Conservation (phyloP, 331 rosid species). For the Arachis monticola region DNA sequence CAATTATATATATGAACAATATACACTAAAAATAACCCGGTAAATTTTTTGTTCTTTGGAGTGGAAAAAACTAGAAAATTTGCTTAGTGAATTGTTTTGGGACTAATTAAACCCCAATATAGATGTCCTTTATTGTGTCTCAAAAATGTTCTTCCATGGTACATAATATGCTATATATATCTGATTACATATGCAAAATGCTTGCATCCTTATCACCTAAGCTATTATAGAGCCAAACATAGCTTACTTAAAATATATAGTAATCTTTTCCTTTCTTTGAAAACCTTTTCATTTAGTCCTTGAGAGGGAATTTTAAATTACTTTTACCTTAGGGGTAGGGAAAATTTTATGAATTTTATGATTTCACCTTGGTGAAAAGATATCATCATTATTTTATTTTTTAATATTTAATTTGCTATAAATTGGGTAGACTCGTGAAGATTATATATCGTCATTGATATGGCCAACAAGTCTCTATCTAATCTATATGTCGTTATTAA, state of each 20-base stretch:
- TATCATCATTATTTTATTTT: constrained; percentile 4
- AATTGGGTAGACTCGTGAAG: constrained; percentile 36
- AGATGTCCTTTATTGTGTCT: no score
- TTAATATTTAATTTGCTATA: not conserved
- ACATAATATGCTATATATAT: not conserved
- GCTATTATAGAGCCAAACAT: constrained; percentile 13
- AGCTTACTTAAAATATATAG: no score
- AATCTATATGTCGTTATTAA: constrained; percentile 8
- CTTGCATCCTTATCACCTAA: not conserved
- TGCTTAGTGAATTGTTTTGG: no score
- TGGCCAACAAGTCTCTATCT: constrained; percentile 12
- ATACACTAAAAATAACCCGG: no score
- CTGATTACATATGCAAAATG: not conserved
- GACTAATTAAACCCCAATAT: no score
- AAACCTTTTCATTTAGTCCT: not conserved
- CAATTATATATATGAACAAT: not conserved
- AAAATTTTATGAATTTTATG: not conserved
- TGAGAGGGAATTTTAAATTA: not conserved
- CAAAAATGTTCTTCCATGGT: not conserved
- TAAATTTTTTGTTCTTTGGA: no score
- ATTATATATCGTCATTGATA: constrained; percentile 24
- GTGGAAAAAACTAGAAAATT: no score
- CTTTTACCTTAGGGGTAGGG: not conserved
- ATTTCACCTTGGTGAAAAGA: not conserved
- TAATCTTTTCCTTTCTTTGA: not conserved